phyloP scores from a whole-genome alignment of 345 rosid species.

The Firmiana major region DNA sequence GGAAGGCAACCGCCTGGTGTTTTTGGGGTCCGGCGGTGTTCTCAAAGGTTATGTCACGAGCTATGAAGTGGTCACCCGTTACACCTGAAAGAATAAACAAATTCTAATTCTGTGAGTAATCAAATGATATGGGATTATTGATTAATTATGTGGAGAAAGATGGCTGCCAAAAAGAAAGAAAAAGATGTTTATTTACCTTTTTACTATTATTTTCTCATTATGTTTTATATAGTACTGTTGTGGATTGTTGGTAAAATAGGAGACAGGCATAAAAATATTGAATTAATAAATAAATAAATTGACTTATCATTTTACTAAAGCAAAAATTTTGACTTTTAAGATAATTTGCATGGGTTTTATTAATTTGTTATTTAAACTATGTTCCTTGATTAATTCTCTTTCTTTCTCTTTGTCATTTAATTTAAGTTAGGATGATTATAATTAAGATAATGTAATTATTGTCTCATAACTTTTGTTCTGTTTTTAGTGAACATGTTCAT shows the following conservation, averaged over 20 bases:
- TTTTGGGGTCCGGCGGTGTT: conserved; percentile 86
- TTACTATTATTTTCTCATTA: neutral
- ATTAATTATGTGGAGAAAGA: neutral
- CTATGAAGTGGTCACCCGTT: conserved; percentile 60
- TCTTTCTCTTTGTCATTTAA: neutral
- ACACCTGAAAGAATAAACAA: conserved; percentile 39
- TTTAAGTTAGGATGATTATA: neutral
- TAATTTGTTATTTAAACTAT: neutral
- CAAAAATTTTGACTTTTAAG: neutral
- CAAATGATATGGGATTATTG: neutral
- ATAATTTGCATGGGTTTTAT: neutral
- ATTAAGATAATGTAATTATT: neutral
- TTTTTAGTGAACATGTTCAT: neutral
- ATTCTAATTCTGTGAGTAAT: conserved; percentile 4
- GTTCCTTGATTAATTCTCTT: neutral
- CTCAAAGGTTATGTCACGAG: conserved; percentile 66
- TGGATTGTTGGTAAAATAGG: neutral
- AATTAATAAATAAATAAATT: neutral
- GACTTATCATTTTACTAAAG: neutral
- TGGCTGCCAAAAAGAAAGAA: neutral
- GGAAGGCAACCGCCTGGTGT: conserved; percentile 84
- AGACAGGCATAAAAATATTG: neutral
- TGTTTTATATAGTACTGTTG: neutral
- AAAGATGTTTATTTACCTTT: neutral
- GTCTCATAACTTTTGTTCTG: too few species aligned